Evolutionary conservation across 306 rosid species (phyloP).

Genomic region (Prunus armeniaca): DNA sequence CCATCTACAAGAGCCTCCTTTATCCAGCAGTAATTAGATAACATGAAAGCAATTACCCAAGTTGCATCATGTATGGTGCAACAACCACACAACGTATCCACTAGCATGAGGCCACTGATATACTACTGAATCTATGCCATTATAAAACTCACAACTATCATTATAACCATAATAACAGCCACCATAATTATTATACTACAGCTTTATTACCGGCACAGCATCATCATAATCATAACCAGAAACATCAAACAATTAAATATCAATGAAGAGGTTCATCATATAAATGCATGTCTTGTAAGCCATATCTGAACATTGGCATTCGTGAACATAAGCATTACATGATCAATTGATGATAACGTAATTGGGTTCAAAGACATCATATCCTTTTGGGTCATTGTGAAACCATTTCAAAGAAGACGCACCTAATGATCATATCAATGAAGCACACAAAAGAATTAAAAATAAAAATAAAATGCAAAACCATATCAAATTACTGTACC

Average conservation of each 20-base stretch:
- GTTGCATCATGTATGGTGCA: not conserved
- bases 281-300: not conserved
- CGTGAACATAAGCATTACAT: not conserved
- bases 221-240: not conserved
- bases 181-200: not conserved
- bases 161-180: not conserved
- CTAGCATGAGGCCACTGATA: not conserved
- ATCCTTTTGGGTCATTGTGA: not conserved
- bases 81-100: not conserved
- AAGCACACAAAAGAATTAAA: not conserved
- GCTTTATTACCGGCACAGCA: not conserved
- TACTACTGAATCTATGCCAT: not conserved
- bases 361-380: not conserved
- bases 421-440: not conserved
- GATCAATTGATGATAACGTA: not conserved
- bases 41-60: not conserved
- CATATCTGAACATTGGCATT: not conserved
- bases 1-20: not conserved
- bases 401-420: not conserved
- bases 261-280: not conserved
- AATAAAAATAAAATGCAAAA: not conserved
- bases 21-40: not conserved
- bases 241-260: not conserved
- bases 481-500: constrained; percentile 38
- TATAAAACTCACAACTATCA: not conserved